These are phyloP conservation scores for Leishmania lainsoni DNA, from an alignment of 208 protist species.

Conservation along the genomic window DNA sequence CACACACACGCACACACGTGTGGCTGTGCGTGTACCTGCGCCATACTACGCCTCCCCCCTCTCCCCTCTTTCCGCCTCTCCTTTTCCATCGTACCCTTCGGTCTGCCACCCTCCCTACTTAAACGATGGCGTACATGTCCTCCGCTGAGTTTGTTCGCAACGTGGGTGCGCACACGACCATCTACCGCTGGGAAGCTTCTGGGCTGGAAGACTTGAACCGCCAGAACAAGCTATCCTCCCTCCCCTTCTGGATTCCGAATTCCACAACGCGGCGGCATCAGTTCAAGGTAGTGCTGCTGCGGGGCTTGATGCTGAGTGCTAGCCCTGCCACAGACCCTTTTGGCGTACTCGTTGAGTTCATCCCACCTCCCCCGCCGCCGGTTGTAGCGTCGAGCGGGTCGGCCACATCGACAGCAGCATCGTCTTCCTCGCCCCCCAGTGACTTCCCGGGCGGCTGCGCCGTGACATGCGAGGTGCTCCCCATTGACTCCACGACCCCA, in stretches of 20 bases:
- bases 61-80: not conserved
- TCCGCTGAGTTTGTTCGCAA: conserved; percentile 62
- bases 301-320: conserved; percentile 41
- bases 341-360: conserved; percentile 68
- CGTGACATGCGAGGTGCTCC: conserved; percentile 53
- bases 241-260: conserved; percentile 83
- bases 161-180: conserved; percentile 46
- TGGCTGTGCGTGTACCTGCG: too few species aligned
- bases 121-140: conserved; percentile 24
- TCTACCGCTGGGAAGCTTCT: conserved; percentile 44
- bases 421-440: conserved; percentile 1
- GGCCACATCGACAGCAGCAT: not conserved
- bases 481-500: conserved; percentile 2
- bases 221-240: conserved; percentile 79
- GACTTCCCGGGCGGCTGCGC: conserved; percentile 55
- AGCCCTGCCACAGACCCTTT: conserved; percentile 45
- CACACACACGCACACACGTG: not conserved
- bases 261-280: conserved; percentile 54
- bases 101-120: not conserved
- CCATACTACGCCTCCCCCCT: not conserved
- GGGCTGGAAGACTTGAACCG: conserved; percentile 60
- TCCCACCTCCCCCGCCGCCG: conserved; percentile 45
- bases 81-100: not conserved
- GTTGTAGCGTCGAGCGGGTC: not conserved
- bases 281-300: conserved; percentile 71